Conservation (phyloP, 2,329 filamentous ascomycete genomes). For the Claviceps fusiformis region DNA sequence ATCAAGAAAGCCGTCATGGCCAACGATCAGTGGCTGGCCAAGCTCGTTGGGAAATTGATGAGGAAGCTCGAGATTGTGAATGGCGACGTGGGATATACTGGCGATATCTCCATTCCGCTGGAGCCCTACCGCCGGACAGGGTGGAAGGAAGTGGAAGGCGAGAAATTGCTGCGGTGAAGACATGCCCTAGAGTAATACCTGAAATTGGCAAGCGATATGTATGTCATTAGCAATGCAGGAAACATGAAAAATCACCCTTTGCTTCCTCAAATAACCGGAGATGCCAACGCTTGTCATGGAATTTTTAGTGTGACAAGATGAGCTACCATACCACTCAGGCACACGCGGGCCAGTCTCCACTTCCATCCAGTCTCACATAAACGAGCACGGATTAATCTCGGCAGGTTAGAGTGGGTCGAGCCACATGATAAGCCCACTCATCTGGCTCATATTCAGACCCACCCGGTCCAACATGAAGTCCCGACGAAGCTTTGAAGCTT, state of each 20-base stretch:
- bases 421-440: no score
- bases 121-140: conserved; percentile 2
- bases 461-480: no score
- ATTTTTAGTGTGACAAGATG: no score
- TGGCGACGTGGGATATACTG: conserved; percentile 4
- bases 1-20: conserved; percentile 15
- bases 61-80: conserved; percentile 1
- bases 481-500: no score
- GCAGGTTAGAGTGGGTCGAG: no score
- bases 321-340: no score
- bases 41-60: conserved; percentile 4
- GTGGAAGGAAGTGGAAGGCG: conserved; percentile 3
- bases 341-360: neutral
- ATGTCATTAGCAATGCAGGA: no score
- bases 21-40: conserved; percentile 7
- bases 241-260: no score
- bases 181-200: neutral
- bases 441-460: neutral
- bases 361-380: neutral
- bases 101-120: neutral
- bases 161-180: conserved; percentile 32
- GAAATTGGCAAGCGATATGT: no score
- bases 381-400: no score
- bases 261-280: no score
- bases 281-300: no score